Evolutionary conservation across 1,139 yeast species (phyloP).

Genomic region (Protomyces gravidus): DNA sequence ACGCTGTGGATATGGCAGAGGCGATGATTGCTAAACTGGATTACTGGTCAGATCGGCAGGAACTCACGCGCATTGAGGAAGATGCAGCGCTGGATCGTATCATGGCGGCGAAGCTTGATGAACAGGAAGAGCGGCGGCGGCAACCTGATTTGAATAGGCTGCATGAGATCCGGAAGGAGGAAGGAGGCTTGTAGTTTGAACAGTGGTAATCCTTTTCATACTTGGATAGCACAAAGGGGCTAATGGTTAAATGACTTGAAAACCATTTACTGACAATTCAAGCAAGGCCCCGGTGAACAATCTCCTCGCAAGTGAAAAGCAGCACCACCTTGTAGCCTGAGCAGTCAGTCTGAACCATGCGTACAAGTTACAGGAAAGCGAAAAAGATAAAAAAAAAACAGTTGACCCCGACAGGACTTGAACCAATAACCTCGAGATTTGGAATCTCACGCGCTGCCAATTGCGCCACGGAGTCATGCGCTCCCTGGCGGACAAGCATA

Average conservation of each 20-base stretch:
- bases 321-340: too few relatives aligned
- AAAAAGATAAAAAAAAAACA: not conserved
- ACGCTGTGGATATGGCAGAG: slow-evolving; percentile 23
- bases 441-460: slow-evolving; percentile 28
- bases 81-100: slow-evolving; percentile 17
- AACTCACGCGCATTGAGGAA: slow-evolving; percentile 12
- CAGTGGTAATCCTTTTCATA: too few relatives aligned
- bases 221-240: too few relatives aligned
- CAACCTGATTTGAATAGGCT: not conserved
- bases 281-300: too few relatives aligned
- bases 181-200: too few relatives aligned
- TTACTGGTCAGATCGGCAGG: slow-evolving; percentile 14
- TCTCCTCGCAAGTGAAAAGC: too few relatives aligned
- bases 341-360: too few relatives aligned
- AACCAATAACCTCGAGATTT: slow-evolving; percentile 23
- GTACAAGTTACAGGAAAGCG: not conserved
- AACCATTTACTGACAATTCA: too few relatives aligned
- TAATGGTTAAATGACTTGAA: too few relatives aligned
- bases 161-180: too few relatives aligned
- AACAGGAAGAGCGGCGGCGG: not conserved
- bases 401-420: slow-evolving; percentile 20
- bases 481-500: too few relatives aligned
- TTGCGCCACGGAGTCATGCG: slow-evolving; percentile 20
- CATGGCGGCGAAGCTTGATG: slow-evolving; percentile 2
- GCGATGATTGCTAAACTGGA: slow-evolving; percentile 7